These are phyloP conservation scores for Dictyostelium firmibasis DNA, from an alignment of 78 protist genomes.

Conservation along the genomic window DNA sequence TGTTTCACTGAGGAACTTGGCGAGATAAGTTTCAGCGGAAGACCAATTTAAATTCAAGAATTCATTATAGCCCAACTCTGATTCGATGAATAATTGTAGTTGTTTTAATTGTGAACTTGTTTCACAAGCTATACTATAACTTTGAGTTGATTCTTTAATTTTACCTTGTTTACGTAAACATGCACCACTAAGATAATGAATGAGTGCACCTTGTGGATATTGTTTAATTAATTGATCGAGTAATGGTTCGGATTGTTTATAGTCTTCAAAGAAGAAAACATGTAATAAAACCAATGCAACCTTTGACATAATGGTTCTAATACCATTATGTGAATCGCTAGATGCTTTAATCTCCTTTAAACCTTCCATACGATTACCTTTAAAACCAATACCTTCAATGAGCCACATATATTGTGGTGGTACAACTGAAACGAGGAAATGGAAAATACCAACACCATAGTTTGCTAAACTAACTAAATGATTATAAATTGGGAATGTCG, in stretches of 20 bases:
- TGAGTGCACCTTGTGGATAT: slow-evolving; percentile 60
- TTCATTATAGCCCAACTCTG: slow-evolving; percentile 77
- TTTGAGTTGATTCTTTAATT: slow-evolving; percentile 13
- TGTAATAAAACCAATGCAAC: slow-evolving; percentile 11
- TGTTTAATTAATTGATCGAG: neutral
- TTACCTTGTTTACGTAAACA: slow-evolving; percentile 55
- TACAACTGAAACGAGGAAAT: slow-evolving; percentile 53
- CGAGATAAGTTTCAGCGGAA: slow-evolving; percentile 21
- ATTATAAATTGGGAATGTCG: slow-evolving; percentile 52
- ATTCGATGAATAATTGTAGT: slow-evolving; percentile 60
- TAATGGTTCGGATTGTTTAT: slow-evolving; percentile 25
- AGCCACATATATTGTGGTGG: slow-evolving; percentile 75
- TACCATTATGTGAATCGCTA: slow-evolving; percentile 2
- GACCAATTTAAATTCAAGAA: slow-evolving; percentile 64
- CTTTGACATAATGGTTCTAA: slow-evolving; percentile 54
- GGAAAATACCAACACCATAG: slow-evolving; percentile 74
- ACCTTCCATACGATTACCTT: slow-evolving; percentile 71
- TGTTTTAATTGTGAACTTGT: slow-evolving; percentile 46
- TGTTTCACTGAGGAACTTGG: slow-evolving; percentile 32
- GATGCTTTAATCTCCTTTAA: slow-evolving; percentile 26
- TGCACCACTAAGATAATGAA: slow-evolving; percentile 65
- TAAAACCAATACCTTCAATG: slow-evolving; percentile 72
- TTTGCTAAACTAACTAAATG: slow-evolving; percentile 13
- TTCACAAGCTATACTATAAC: slow-evolving; percentile 18
- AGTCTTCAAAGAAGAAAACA: slow-evolving; percentile 74